Percentiles rank a stretch among this genome's conserved stretches.
These are phyloP conservation scores for Picochlorum sp. DNA, from an alignment of 139 green algal genomes.

Conservation along the genomic window DNA sequence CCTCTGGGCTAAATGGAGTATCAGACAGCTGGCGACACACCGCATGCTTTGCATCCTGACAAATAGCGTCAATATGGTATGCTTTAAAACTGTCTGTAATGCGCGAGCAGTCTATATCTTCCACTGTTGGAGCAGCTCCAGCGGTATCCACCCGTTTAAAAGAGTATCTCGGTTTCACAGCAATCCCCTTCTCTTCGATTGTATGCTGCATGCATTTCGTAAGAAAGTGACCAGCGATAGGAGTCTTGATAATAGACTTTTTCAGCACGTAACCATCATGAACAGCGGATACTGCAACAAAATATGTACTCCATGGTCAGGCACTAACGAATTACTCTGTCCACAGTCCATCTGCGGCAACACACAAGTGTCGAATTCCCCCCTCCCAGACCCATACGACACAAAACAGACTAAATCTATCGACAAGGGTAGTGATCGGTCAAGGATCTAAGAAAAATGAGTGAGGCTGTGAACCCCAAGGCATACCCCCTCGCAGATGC, in stretches of 20 bases:
- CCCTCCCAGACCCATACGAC: not conserved
- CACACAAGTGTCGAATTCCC: slow-evolving; percentile 3
- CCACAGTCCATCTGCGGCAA: not conserved
- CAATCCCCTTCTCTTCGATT: slow-evolving; percentile 36
- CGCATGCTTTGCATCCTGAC: slow-evolving; percentile 73
- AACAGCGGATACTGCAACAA: slow-evolving; percentile 71
- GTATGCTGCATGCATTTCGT: slow-evolving; percentile 45
- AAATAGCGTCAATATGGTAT: slow-evolving; percentile 47
- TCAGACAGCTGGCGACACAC: slow-evolving; percentile 67
- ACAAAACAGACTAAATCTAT: not conserved
- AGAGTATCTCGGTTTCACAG: slow-evolving; percentile 61
- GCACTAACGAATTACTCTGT: not conserved
- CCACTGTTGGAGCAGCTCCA: slow-evolving; percentile 58
- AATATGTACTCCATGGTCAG: not conserved
- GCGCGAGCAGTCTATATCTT: slow-evolving; percentile 18
- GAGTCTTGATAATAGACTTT: slow-evolving; percentile 60
- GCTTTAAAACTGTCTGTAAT: slow-evolving; percentile 38
- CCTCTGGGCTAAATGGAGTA: slow-evolving; percentile 55
- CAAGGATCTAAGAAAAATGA: slow-evolving; percentile 50
- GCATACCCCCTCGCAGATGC: slow-evolving; percentile 91
- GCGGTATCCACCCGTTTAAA: slow-evolving; percentile 60
- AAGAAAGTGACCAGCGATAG: slow-evolving; percentile 66
- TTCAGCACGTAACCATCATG: slow-evolving; percentile 87
- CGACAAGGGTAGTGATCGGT: slow-evolving; percentile 64
- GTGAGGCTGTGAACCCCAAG: slow-evolving; percentile 96